These are phyloP conservation scores for Stachybotrys echinatus DNA, from an alignment of 2,329 filamentous ascomycete species.

Conservation along the genomic window DNA sequence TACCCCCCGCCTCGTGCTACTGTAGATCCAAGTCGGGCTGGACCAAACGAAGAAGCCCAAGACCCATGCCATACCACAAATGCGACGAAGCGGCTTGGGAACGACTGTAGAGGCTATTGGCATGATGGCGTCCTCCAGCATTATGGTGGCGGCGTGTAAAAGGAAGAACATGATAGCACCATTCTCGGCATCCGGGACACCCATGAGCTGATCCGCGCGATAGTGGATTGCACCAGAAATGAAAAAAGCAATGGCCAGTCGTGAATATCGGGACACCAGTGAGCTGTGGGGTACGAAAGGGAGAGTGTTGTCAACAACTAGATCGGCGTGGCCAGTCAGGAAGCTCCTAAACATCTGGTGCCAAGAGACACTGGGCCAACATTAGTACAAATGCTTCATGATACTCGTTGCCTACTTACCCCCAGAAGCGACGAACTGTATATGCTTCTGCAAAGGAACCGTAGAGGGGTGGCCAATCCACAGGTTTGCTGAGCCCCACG, in stretches of 20 bases:
- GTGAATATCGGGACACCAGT: neutral
- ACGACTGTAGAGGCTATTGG: neutral
- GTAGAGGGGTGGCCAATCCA: neutral
- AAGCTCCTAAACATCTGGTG: constrained; percentile 4
- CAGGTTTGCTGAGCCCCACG: neutral
- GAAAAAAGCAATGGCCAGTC: constrained; percentile 1
- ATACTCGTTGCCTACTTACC: too few relatives aligned
- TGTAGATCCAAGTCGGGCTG: constrained; percentile 4
- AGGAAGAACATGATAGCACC: constrained; percentile 1
- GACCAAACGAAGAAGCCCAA: constrained; percentile 5
- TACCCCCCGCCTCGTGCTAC: constrained; percentile 1
- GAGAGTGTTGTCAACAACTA: constrained; percentile 1
- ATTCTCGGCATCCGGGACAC: neutral
- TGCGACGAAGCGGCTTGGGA: constrained; percentile 1
- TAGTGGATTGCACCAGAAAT: constrained; percentile 3
- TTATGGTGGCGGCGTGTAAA: neutral
- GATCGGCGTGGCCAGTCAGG: constrained; percentile 2
- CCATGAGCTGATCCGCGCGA: constrained; percentile 1
- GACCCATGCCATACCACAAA: constrained; percentile 2
- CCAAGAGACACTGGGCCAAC: constrained; percentile 1
- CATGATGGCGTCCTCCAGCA: neutral
- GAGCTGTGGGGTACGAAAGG: constrained; percentile 1
- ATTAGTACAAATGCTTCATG: neutral
- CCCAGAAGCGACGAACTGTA: constrained; percentile 2
- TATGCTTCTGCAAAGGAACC: constrained; percentile 1